Conservation (phyloP, 2,329 filamentous ascomycete species). For the Teratosphaeria pseudoeucalypti region DNA sequence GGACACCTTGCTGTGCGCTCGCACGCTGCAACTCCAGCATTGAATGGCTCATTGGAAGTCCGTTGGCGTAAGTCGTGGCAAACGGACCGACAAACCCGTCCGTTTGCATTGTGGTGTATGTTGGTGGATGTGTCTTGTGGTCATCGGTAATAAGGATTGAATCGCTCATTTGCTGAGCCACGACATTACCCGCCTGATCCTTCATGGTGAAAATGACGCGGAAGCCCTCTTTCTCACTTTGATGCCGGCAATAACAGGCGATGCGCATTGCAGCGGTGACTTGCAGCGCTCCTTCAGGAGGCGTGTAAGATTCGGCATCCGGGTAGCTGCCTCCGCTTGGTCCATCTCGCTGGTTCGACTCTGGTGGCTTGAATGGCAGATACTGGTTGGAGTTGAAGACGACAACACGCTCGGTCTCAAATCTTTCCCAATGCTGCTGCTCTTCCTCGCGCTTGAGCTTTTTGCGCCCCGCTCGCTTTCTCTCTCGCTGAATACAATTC, state of each 20-base stretch:
- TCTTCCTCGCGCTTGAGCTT: slow-evolving; percentile 90
- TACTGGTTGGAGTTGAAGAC: slow-evolving; percentile 87
- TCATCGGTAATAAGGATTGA: slow-evolving; percentile 97
- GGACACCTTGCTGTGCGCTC: slow-evolving; percentile 8
- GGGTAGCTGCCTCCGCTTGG: neutral
- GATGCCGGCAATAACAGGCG: slow-evolving; percentile 92
- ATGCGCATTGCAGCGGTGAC: slow-evolving; percentile 89
- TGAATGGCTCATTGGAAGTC: slow-evolving; percentile 27
- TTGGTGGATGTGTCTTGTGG: slow-evolving; percentile 66
- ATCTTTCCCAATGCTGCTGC: slow-evolving; percentile 73
- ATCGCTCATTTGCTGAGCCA: slow-evolving; percentile 75
- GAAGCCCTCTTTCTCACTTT: slow-evolving; percentile 87
- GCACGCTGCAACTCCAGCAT: slow-evolving; percentile 29
- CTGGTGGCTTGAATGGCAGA: slow-evolving; percentile 65
- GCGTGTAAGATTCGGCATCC: slow-evolving; percentile 18
- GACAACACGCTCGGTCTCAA: slow-evolving; percentile 71
- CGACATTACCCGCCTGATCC: slow-evolving; percentile 61
- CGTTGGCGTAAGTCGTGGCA: slow-evolving; percentile 9
- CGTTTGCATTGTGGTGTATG: slow-evolving; percentile 18
- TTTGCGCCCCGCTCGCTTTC: slow-evolving; percentile 82
- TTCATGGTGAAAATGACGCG: slow-evolving; percentile 91
- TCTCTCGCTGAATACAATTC: slow-evolving; percentile 84
- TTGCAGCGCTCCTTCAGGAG: slow-evolving; percentile 54
- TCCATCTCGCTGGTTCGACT: slow-evolving; percentile 23
- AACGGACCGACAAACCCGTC: neutral